Base-by-base conservation (phyloP, 768 basidiomycete species). In the Boletus rufocinnamomeus region DNA sequence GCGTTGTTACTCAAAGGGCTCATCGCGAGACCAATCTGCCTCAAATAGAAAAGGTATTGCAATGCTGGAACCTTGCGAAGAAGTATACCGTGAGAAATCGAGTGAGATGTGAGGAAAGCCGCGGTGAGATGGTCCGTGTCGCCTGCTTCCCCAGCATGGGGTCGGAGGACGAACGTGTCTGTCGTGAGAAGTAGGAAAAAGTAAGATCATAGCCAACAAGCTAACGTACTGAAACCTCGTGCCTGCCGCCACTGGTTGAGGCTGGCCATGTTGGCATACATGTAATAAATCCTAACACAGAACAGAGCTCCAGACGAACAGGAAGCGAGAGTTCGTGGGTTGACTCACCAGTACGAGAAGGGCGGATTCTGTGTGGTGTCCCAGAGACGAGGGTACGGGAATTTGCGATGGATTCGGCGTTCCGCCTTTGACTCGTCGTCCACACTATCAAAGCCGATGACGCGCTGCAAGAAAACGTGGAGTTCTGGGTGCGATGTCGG, bases 21-120 rank as follows among this genome's bases (percentile, higher is more conserved):
- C 97, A 99, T 99, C 2, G 97, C 97, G 19, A 99, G 83, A 32
- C 97, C 96, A 61, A 98, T 98, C 76, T 98, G 97, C 75, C 93
- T 95, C 63, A 99, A 81, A 73, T 98, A 99, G 76, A 95, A 99
- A 16, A 99, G 84, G 70, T 99, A 99, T 69, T 96, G 94, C 47
- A 99, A 76, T 2, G 95, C 95, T 0, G 97, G 97, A 6, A 99
- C 96, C 74, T 99, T 99, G 58, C 97, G 89, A 10, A 99, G 83
- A 21, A 98, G 80, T 72, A 99, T 99, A n/a, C 97, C 97, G 68
- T 99, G 97, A 11, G 97, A 98, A 69, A 99, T 98, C 1, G 95
- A 98, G 69, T 98, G 96, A 2, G 95, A 90, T 1, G 94, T 94
- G 25, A 99, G 81, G 84, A 94, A 99, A 2, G 96, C 91, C 2